These are phyloP conservation scores for Colletotrichum paranaense DNA, from an alignment of 2,329 filamentous ascomycete genomes.

Conservation along the genomic window DNA sequence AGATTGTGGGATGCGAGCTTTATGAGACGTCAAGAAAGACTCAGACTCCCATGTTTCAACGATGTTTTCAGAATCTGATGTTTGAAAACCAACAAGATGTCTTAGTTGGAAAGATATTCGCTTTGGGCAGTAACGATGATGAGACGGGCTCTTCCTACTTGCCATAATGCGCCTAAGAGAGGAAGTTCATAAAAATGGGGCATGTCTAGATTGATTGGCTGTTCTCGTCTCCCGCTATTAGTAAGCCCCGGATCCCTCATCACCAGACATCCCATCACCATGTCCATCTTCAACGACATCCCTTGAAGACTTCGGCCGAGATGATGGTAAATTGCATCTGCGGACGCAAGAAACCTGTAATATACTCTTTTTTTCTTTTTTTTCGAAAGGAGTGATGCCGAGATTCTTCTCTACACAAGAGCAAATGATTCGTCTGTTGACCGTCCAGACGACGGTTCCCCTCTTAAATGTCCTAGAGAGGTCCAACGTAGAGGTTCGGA, in stretches of 20 bases:
- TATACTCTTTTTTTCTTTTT: background rate
- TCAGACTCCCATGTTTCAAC: background rate
- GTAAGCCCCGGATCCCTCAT: background rate
- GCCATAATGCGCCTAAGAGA: background rate
- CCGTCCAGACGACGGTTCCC: too few relatives aligned
- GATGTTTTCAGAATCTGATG: background rate
- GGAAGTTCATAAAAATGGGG: constrained; percentile 21
- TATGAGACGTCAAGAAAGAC: background rate
- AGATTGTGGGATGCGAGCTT: background rate
- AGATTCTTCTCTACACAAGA: too few relatives aligned
- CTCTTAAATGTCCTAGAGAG: too few relatives aligned
- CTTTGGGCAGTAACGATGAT: background rate
- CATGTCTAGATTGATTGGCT: background rate
- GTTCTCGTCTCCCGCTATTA: background rate
- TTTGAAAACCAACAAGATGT: background rate
- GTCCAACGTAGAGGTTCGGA: too few relatives aligned
- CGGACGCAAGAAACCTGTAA: background rate
- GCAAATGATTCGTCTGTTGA: too few relatives aligned
- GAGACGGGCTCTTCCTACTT: background rate
- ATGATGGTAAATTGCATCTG: background rate
- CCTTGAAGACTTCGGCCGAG: background rate
- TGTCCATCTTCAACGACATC: background rate
- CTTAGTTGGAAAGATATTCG: background rate
- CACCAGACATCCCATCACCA: constrained; percentile 15
- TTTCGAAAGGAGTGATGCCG: accelerated